These are phyloP conservation scores for Kondoa subrosea DNA, from an alignment of 768 basidiomycete species.

Conservation along the genomic window DNA sequence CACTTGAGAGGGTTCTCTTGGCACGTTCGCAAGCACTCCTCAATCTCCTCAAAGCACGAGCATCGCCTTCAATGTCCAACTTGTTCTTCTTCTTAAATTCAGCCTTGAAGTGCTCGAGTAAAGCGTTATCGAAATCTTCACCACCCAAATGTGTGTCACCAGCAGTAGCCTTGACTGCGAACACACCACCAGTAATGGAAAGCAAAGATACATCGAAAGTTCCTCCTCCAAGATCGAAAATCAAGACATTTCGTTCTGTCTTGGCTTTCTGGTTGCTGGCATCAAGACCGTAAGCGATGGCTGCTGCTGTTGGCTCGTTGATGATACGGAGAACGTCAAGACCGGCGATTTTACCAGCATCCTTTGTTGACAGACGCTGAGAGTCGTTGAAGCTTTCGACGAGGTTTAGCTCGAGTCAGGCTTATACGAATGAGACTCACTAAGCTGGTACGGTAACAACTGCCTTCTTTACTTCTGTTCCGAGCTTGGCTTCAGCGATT, in stretches of 20 bases:
- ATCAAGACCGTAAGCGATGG: conserved; percentile 81
- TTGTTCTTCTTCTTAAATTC: conserved; percentile 98
- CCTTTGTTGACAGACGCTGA: conserved; percentile 96
- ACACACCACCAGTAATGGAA: conserved; percentile 94
- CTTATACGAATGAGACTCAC: background rate
- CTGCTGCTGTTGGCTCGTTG: conserved; percentile 98
- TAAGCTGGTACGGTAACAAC: conserved; percentile 94
- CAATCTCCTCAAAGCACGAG: conserved; percentile 88
- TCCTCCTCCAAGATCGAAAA: conserved; percentile 98
- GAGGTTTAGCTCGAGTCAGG: background rate
- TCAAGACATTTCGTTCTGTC: conserved; percentile 92
- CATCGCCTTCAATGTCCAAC: conserved; percentile 88
- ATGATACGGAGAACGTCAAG: conserved; percentile 99
- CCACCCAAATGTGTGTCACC: conserved; percentile 99
- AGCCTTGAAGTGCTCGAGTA: conserved; percentile 96
- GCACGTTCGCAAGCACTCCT: conserved; percentile 98
- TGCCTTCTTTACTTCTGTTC: conserved; percentile 92
- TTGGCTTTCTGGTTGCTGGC: conserved; percentile 54
- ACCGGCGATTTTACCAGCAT: conserved; percentile 92
- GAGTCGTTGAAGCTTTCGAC: conserved; percentile 74
- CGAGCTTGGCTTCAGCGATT: conserved; percentile 92
- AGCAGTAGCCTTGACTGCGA: conserved; percentile 97
- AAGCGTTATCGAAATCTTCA: conserved; percentile 98
- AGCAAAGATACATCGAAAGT: conserved; percentile 99
- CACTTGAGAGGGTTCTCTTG: conserved; percentile 94